Evolutionary conservation across 1,284 basidiomycete species (phyloP), one percentile per base, ranked within the genome.

Genomic region (Sporisorium iseilematis-ciliati): DNA sequence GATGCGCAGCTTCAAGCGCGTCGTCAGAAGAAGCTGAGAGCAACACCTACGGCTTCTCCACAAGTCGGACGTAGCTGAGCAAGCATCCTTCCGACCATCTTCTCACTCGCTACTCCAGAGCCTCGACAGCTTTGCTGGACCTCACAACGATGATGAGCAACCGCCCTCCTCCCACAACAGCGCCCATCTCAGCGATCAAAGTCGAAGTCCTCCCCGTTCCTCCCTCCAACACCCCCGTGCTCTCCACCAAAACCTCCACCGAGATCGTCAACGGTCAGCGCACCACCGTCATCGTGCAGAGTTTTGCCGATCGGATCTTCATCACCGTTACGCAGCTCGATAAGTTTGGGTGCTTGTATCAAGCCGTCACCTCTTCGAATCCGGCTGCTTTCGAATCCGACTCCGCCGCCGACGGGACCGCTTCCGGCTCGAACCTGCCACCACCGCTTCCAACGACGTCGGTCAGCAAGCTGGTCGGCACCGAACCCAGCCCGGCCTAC

Each of bases 381-480:
- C 55, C 59, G 14, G 18, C 56, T 10, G 20, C 57, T 23, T 21
- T 43, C 51, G 35, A 52, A 3, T 38, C 35, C 12, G 18, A 42
- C n/a, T n/a, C n/a, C 3, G 55, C 38, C 21, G 25, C 2, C 18
- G 33, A 23, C 8, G 29, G n/a, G 20, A 12, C 14, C 14, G 29
- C 7, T 18, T 4, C 43, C 2, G 20, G 14, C 1, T 16, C 46
- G n/a, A 12, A 16, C 23, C 14, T 66, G 63, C 78, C 93, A 2
- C 87, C 88, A 7, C 91, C 92, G 6, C 89, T 92, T 0, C 87
- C 92, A 0, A 90, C 91, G 2, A 90, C 93, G 57, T 88, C 91
- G 56, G 87, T 95, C 46, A 92, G 89, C 0, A 90, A 91, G 0
- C 86, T 97, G 31, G 88, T 97, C 26, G 95, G 95, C 40, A 89